A percentile compares a stretch with the other conserved stretches of the same genome.
Evolutionary conservation across 257 asterid species (phyloP).

Genomic region (Petunia secreta): DNA sequence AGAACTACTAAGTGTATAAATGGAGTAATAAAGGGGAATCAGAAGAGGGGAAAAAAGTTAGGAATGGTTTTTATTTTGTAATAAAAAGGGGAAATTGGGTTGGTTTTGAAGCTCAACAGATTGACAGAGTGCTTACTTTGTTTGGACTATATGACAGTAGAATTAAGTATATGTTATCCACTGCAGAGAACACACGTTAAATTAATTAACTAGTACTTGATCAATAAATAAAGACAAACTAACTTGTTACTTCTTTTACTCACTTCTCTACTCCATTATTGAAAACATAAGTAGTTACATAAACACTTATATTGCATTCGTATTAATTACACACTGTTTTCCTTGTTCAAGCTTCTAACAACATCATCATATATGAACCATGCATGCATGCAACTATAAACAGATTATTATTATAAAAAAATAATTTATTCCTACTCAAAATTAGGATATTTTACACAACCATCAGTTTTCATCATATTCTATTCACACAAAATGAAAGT

Average conservation of each 20-base stretch:
- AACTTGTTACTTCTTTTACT: not conserved
- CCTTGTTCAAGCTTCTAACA: not conserved
- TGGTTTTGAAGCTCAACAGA: constrained; percentile 24
- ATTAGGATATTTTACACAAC: not conserved
- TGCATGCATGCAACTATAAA: constrained; percentile 24
- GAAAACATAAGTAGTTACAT: constrained; percentile 12
- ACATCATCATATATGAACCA: not conserved
- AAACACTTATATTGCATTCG: not conserved
- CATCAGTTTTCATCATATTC: not conserved
- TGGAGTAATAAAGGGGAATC: not conserved
- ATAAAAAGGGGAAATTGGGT: not conserved
- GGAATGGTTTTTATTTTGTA: constrained; percentile 14
- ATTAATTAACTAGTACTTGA: not conserved
- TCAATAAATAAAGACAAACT: constrained; percentile 3
- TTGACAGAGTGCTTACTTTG: constrained; percentile 20
- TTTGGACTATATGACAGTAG: constrained; percentile 18
- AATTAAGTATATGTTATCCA: constrained; percentile 17
- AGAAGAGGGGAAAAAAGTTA: constrained; percentile 6
- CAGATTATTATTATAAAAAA: not conserved
- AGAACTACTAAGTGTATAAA: not conserved
- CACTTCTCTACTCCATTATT: constrained; percentile 19
- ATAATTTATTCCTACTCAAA: not conserved
- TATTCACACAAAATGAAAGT: not conserved
- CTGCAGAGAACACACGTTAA: not conserved
- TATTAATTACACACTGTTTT: constrained; percentile 2